Evolutionary conservation across 768 basidiomycete genomes (phyloP).

Genomic region (Panaeolus papilionaceus): DNA sequence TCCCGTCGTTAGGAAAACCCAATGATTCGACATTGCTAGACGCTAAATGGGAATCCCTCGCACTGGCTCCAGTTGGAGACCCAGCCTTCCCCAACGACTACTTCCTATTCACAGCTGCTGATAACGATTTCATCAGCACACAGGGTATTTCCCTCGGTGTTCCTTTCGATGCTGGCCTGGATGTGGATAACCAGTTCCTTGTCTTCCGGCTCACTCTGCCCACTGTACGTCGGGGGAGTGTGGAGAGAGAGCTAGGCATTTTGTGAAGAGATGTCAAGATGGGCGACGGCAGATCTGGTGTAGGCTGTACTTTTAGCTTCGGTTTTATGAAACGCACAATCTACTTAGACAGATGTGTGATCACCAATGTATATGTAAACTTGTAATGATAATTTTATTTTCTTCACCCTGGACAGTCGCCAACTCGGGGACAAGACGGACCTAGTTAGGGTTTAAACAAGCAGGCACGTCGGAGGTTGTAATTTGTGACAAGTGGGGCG

Average conservation of each 20-base stretch:
- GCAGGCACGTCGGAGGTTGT: background rate
- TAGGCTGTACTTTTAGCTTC: no score
- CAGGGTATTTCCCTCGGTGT: slow-evolving; percentile 57
- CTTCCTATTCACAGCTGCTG: slow-evolving; percentile 68
- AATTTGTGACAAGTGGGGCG: background rate
- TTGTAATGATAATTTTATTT: no score
- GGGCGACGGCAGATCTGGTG: background rate
- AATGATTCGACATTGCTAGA: slow-evolving; percentile 58
- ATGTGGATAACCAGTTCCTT: slow-evolving; percentile 66
- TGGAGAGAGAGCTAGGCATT: slow-evolving; percentile 17
- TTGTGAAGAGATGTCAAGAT: background rate
- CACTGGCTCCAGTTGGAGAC: slow-evolving; percentile 60
- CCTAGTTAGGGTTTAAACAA: background rate
- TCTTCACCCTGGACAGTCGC: no score
- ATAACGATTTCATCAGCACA: slow-evolving; percentile 68
- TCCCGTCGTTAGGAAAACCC: slow-evolving; percentile 44
- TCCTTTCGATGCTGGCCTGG: slow-evolving; percentile 57
- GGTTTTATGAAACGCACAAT: no score
- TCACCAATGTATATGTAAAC: no score
- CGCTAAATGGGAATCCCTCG: slow-evolving; percentile 73
- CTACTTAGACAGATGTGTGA: no score
- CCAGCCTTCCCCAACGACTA: slow-evolving; percentile 63
- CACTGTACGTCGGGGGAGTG: slow-evolving; percentile 29
- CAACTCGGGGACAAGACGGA: background rate
- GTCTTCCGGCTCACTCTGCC: slow-evolving; percentile 68